Base-by-base conservation (phyloP, 2,329 filamentous ascomycete species). In the Xylaria sp. region DNA sequence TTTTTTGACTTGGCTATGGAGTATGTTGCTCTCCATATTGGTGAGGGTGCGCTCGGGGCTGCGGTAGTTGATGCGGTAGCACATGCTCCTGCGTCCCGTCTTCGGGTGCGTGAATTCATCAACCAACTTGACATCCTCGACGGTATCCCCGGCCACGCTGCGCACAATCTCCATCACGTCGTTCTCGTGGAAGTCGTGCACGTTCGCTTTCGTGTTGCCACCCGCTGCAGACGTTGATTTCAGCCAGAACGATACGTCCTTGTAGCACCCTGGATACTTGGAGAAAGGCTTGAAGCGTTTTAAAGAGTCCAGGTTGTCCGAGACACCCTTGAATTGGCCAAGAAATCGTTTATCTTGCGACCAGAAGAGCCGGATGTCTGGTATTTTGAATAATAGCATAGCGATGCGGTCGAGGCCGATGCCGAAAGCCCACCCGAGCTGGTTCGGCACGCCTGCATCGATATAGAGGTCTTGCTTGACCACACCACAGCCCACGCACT, bases 291-390 rank as follows among this genome's bases (percentile, higher is more conserved):
- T 83, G 76, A 96, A 99, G 54, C 86, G 87, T 70, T 77, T 81
- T 52, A 89, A 73, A 45, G 69, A 74, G 45, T 77, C 73, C 15
- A 85, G 73, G 65, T 84, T 72, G 51, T 81, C 81, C 2, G 84
- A 85, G 2, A 89, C 81, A 40, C 87, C 86, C 21, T 79, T 81
- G 77, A 99, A 99, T 77, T 99, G 95, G 11, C 80, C 82, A n/a
- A 96, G 79, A 78, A 99, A 99, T 8, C 95, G 87, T 70, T 84
- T 74, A 75, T 99, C 95, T 57, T 83, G 82, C 33, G 92, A 96
- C 95, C 95, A 99, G 81, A 99, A 98, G 4, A 98, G 87, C 12
- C 95, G 89, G 70, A 99, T 99, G 74, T 99, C 95, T 0, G 94
- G 92, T 62, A 99, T 96, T 62, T 92, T 90, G 81, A 97, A 99